Evolutionary conservation across 1,284 basidiomycete species (phyloP).

Genomic region (Ustilago trichophora): DNA sequence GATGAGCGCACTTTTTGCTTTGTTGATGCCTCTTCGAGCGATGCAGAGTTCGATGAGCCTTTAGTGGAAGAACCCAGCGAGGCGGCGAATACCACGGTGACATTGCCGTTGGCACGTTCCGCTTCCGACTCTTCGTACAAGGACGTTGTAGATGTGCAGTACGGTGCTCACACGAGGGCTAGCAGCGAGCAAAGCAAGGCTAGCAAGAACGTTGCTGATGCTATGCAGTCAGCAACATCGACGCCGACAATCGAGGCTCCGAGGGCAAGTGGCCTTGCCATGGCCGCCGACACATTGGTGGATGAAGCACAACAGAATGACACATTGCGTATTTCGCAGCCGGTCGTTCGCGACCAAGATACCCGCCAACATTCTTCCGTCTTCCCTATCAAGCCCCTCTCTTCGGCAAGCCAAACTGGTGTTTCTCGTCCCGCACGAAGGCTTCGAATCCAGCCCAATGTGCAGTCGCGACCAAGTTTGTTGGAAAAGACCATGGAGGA

Average conservation of each 20-base stretch:
- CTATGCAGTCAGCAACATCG: background rate
- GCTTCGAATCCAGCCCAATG: conserved; percentile 31
- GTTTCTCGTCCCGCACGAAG: conserved; percentile 10
- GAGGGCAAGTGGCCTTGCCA: too few relatives aligned
- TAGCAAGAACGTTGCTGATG: too few relatives aligned
- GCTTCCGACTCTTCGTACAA: conserved; percentile 4
- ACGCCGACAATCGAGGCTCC: too few relatives aligned
- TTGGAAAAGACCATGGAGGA: conserved; percentile 30
- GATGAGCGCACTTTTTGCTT: conserved; percentile 43
- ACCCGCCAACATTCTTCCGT: conserved; percentile 4
- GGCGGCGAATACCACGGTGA: background rate
- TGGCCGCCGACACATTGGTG: background rate
- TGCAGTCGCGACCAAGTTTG: conserved; percentile 27
- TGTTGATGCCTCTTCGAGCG: conserved; percentile 19
- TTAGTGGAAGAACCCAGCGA: conserved; percentile 5
- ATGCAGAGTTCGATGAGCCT: conserved; percentile 1
- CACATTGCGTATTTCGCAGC: background rate
- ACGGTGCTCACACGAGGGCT: background rate
- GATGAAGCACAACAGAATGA: background rate
- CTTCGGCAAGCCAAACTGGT: background rate
- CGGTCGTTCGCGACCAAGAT: conserved; percentile 12
- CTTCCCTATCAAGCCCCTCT: conserved; percentile 1
- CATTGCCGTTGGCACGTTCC: background rate
- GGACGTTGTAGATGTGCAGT: conserved; percentile 7
- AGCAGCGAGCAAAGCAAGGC: background rate